These are phyloP conservation scores for Schrenkiella parvula DNA, from an alignment of 345 rosid genomes.

Conservation along the genomic window DNA sequence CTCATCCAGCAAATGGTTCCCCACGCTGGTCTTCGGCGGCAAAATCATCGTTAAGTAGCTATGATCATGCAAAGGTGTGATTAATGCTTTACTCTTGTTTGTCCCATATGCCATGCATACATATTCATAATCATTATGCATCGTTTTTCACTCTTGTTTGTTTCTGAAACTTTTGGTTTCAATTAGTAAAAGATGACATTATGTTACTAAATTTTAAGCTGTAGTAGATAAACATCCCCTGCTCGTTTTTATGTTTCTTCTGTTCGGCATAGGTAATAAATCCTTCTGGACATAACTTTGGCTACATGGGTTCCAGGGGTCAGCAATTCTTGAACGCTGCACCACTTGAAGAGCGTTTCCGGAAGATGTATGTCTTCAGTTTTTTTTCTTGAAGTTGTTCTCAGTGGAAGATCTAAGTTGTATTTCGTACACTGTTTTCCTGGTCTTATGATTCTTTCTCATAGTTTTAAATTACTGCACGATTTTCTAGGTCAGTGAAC, in stretches of 20 bases:
- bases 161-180: background rate
- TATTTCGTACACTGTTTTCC: background rate
- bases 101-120: conserved; percentile 8
- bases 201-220: background rate
- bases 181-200: background rate
- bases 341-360: conserved; percentile 57
- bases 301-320: conserved; percentile 46
- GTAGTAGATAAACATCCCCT: conserved; percentile 13
- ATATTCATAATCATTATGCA: background rate
- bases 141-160: background rate
- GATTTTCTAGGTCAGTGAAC: conserved; percentile 58
- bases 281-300: conserved; percentile 39
- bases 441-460: conserved; percentile 17
- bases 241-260: conserved; percentile 10
- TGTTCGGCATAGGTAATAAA: conserved; percentile 48
- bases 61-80: conserved; percentile 51
- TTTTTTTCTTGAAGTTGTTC: background rate
- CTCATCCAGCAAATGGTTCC: conserved; percentile 39
- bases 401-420: background rate
- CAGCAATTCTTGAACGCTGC: conserved; percentile 38
- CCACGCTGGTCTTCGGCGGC: conserved; percentile 43
- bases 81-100: conserved; percentile 22
- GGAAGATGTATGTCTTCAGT: conserved; percentile 49
- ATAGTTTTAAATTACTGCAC: background rate
- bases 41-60: conserved; percentile 40